Percentiles rank a stretch among this genome's conserved stretches.
These are phyloP conservation scores for Tetrahymena malaccensis DNA, from an alignment of 73 alveolate species.

Conservation along the genomic window DNA sequence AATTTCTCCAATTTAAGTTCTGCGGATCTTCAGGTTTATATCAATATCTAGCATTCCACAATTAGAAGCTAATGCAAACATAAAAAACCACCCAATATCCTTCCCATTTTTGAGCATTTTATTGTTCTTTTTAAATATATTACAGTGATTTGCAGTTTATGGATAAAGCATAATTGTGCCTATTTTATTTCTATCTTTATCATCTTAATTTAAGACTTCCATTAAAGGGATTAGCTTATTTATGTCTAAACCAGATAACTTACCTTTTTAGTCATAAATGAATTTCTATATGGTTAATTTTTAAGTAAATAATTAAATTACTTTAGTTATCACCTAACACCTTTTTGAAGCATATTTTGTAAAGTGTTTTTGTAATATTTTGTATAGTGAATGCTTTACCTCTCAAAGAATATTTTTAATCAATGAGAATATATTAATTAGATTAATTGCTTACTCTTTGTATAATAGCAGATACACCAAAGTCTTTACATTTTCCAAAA, in stretches of 20 bases:
- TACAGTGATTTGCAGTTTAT: not conserved
- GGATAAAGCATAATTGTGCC: not conserved
- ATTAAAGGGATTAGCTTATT: not conserved
- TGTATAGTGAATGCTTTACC: not conserved
- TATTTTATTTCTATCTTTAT: not conserved
- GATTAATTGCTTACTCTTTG: not conserved
- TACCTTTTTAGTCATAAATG: not conserved
- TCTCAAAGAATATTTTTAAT: not conserved
- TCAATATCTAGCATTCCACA: not conserved
- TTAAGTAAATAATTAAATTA: not conserved
- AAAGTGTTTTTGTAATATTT: not conserved
- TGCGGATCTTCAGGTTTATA: not conserved
- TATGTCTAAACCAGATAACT: not conserved
- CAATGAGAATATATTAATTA: not conserved
- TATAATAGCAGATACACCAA: not conserved
- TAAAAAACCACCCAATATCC: not conserved
- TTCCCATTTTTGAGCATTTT: not conserved
- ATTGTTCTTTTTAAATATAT: not conserved
- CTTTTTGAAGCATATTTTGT: not conserved
- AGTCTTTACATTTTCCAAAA: not conserved
- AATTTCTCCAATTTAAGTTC: not conserved
- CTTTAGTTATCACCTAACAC: not conserved
- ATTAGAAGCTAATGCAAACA: not conserved
- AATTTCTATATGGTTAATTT: not conserved
- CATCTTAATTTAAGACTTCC: not conserved